Conservation (phyloP, 768 basidiomycete species). For the Boletus insuetus region DNA sequence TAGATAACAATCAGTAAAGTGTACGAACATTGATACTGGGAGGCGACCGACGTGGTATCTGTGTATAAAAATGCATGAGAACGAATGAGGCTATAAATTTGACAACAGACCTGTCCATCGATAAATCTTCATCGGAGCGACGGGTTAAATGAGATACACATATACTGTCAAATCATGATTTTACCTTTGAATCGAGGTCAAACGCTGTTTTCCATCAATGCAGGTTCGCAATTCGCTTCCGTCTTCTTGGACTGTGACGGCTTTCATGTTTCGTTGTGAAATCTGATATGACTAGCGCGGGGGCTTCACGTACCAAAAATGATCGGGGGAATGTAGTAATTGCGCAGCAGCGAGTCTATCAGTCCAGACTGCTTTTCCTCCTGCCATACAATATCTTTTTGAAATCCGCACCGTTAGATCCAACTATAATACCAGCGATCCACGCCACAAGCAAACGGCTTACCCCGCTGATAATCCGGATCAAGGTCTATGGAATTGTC, state of each 20-base stretch:
- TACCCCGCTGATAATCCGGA: constrained; percentile 67
- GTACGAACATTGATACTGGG: not conserved
- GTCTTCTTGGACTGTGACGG: constrained; percentile 37
- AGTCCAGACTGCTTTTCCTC: constrained; percentile 57
- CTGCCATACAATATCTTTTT: constrained; percentile 61
- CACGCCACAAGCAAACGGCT: constrained; percentile 1
- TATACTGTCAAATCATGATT: not conserved
- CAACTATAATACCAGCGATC: not conserved
- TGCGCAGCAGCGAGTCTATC: constrained; percentile 62
- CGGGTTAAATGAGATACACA: not conserved
- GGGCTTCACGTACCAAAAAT: constrained; percentile 50
- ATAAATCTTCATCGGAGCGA: constrained; percentile 42
- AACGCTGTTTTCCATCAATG: constrained; percentile 72
- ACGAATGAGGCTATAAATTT: not conserved
- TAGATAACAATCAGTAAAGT: constrained; percentile 4
- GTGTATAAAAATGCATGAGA: constrained; percentile 9
- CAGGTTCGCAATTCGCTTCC: constrained; percentile 49
- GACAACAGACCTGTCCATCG: constrained; percentile 48
- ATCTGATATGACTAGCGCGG: not conserved
- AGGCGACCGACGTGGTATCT: constrained; percentile 44
- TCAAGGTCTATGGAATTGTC: constrained; percentile 51
- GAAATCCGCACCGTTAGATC: not conserved
- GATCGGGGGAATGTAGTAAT: constrained; percentile 66
- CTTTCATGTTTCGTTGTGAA: constrained; percentile 25
- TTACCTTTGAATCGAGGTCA: constrained; percentile 64